Evolutionary conservation across 2,329 filamentous ascomycete species (phyloP).

Genomic region (Colletotrichum tamarilloi): DNA sequence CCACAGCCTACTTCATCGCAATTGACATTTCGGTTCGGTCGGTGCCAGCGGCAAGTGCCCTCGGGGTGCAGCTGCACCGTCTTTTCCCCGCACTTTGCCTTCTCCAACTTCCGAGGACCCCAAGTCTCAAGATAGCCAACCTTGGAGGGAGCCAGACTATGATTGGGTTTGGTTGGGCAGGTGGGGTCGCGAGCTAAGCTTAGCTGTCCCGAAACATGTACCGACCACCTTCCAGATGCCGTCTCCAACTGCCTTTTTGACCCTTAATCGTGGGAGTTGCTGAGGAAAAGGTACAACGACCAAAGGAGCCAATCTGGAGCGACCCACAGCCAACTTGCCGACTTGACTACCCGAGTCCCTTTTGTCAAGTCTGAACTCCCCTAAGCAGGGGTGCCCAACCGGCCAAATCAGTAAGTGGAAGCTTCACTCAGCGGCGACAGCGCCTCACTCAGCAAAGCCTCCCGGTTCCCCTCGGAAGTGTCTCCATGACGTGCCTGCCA

Average conservation of each 20-base stretch:
- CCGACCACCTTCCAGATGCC: neutral
- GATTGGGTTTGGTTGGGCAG: neutral
- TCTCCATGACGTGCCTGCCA: neutral
- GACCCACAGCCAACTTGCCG: slow-evolving; percentile 30
- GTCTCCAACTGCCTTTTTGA: slow-evolving; percentile 9
- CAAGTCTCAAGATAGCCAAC: slow-evolving; percentile 12
- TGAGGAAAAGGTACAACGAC: slow-evolving; percentile 7
- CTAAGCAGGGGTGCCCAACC: slow-evolving; percentile 19
- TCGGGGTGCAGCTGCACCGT: slow-evolving; percentile 23
- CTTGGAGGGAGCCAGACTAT: neutral
- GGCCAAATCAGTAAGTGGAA: slow-evolving; percentile 2
- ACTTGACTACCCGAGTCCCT: slow-evolving; percentile 32
- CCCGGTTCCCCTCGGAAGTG: neutral
- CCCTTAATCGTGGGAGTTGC: neutral
- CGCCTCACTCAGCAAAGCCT: neutral
- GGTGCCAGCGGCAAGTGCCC: neutral
- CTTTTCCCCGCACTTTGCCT: slow-evolving; percentile 29
- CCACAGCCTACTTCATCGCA: neutral
- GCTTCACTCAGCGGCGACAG: neutral
- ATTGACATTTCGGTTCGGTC: neutral
- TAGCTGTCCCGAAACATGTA: neutral
- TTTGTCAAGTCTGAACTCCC: slow-evolving; percentile 15
- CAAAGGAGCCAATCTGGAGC: neutral
- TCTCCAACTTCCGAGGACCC: slow-evolving; percentile 29
- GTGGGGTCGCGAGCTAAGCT: neutral